These are phyloP conservation scores for Tylopilus sp. DNA, from an alignment of 768 basidiomycete genomes.

Conservation along the genomic window DNA sequence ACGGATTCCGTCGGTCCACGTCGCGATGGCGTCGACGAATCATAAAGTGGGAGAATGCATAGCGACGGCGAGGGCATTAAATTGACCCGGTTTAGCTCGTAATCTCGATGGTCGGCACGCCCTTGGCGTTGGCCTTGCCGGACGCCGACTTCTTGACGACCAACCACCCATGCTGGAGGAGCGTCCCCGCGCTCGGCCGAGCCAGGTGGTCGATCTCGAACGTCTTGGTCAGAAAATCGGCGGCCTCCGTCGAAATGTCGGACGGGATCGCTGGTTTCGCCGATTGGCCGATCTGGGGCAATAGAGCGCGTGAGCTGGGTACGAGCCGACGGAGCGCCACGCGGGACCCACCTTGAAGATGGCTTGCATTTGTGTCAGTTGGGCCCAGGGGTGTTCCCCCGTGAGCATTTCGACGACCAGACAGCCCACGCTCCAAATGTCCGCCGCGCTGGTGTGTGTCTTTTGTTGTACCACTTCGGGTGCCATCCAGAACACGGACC, in stretches of 20 bases:
- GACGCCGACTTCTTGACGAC: constrained; percentile 33
- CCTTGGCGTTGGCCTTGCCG: constrained; percentile 21
- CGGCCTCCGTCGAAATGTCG: constrained; percentile 87
- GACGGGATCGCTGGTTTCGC: constrained; percentile 85
- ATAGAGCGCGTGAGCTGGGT: neutral
- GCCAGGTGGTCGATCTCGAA: constrained; percentile 82
- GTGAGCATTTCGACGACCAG: constrained; percentile 96
- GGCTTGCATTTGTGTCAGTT: constrained; percentile 97
- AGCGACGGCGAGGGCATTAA: too few species aligned
- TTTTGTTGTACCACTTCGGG: constrained; percentile 98
- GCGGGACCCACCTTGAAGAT: constrained; percentile 77
- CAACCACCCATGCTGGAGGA: constrained; percentile 77
- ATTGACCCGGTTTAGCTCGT: too few species aligned
- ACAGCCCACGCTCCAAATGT: constrained; percentile 96
- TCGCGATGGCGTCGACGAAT: too few species aligned
- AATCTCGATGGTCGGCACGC: constrained; percentile 29
- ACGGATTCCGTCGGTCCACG: too few species aligned
- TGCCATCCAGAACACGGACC: constrained; percentile 99
- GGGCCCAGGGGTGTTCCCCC: constrained; percentile 93
- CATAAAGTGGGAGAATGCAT: too few species aligned
- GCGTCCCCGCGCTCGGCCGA: constrained; percentile 73
- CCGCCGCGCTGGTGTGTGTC: constrained; percentile 85
- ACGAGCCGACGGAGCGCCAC: neutral
- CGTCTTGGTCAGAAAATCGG: constrained; percentile 80
- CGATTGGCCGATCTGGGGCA: constrained; percentile 73